Base-by-base conservation (phyloP, 2,329 filamentous ascomycete species). In the Trichoderma sp. region DNA sequence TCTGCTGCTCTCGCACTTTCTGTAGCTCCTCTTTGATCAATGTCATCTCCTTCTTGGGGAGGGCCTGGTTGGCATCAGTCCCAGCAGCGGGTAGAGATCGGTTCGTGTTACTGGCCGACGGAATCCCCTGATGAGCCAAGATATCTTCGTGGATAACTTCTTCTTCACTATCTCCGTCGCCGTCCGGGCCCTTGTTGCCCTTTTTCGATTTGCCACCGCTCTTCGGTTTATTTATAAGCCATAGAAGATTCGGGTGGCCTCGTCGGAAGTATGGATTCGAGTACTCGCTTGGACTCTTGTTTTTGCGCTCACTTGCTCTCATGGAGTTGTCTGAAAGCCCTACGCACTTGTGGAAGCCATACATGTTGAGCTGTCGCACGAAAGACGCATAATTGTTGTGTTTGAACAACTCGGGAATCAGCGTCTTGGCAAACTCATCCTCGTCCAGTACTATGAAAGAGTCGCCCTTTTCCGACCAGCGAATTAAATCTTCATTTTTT, bases 311-410 rank as follows among this genome's bases (percentile, higher is more conserved):
- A 77, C 94, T 97, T 6, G 96, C 94, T 73, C 96, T 92, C 91
- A 99, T 96, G 0, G 94, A 97, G 77, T 97, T 97, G 80, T 99
- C 96, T 4, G 94, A 97, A 21, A 99, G 85, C 4, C 92, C 92
- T 4, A 96, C 92, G 52, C 92, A 91, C 83, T 99, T 99, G 84
- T 99, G 96, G 76, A 99, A 99, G 71, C 97, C 94, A 79, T 97
- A 97, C 85, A 97, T 97, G 80, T 97, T 97, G 71, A 97, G 85
- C 78, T 97, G 94, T 43, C 94, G 90, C 67, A 97, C 94, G 77
- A 97, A 97, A 72, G 94, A 97, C 58, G 94, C 94, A 80, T 97
- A 97, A 79, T 97, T 97, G 85, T 95, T 97, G 82, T 99, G 96
- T 81, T 99, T 99, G 86, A 99, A 99, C 71, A 98, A 90, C 79